phyloP scores from a whole-genome alignment of 2,329 filamentous ascomycete genomes.

The Lecanicillium sp. region DNA sequence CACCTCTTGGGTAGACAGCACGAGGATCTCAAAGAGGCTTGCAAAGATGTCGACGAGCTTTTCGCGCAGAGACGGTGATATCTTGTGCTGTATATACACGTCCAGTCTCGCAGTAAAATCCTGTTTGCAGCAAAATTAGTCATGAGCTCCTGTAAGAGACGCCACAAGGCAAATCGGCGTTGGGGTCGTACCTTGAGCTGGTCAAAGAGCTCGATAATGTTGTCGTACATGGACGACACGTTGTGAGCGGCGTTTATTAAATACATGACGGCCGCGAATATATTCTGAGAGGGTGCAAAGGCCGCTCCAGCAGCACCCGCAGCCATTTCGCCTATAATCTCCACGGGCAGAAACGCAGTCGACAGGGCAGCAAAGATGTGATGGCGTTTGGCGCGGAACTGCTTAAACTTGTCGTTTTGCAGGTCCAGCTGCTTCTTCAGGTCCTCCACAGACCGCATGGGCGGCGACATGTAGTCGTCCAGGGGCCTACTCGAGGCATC shows the following conservation, averaged over 20 bases:
- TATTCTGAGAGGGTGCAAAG: slow-evolving; percentile 31
- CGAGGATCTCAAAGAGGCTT: slow-evolving; percentile 35
- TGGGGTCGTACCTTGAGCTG: slow-evolving; percentile 24
- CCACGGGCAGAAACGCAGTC: slow-evolving; percentile 26
- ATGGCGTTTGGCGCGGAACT: slow-evolving; percentile 28
- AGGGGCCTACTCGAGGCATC: slow-evolving; percentile 20
- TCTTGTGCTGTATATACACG: slow-evolving; percentile 29
- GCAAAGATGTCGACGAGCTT: slow-evolving; percentile 35
- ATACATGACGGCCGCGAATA: slow-evolving; percentile 35
- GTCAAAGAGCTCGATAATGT: slow-evolving; percentile 35
- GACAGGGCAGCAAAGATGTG: slow-evolving; percentile 25
- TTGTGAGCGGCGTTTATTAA: slow-evolving; percentile 35
- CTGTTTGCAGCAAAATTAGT: slow-evolving; percentile 14
- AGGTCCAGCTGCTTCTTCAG: slow-evolving; percentile 22
- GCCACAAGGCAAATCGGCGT: background rate
- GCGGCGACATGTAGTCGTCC: slow-evolving; percentile 23
- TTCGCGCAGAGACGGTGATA: slow-evolving; percentile 28
- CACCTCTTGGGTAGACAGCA: slow-evolving; percentile 33
- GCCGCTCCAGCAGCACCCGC: slow-evolving; percentile 27
- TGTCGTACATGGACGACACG: slow-evolving; percentile 36
- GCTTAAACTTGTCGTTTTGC: slow-evolving; percentile 27
- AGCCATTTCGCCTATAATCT: slow-evolving; percentile 30
- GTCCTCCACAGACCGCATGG: slow-evolving; percentile 23
- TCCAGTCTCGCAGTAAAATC: slow-evolving; percentile 34
- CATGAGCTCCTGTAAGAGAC: background rate